Evolutionary conservation across 345 rosid species (phyloP).

Genomic region (Lepidium sativum): DNA sequence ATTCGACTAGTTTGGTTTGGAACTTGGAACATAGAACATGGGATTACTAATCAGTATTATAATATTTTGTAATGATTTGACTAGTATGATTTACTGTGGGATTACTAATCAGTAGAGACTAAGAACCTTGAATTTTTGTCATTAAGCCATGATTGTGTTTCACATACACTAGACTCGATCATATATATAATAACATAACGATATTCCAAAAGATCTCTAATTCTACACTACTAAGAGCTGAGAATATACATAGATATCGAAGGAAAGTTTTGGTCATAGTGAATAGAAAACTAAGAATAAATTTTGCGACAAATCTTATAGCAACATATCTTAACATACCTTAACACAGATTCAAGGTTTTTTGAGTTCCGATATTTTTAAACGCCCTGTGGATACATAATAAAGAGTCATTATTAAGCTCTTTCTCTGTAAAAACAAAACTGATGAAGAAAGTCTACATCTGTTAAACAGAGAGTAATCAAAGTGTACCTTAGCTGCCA

Average conservation of each 20-base stretch:
- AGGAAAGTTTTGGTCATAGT: neutral
- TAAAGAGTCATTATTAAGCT: neutral
- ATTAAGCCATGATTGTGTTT: too few species aligned
- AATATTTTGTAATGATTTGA: too few species aligned
- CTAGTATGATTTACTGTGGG: neutral
- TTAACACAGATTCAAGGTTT: neutral
- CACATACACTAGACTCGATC: too few species aligned
- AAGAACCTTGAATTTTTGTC: neutral
- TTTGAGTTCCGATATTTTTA: neutral
- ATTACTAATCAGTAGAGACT: neutral
- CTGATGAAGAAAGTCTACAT: neutral
- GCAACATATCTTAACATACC: neutral
- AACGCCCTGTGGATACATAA: conserved; percentile 1
- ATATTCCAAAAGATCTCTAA: neutral
- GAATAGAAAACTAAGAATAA: neutral
- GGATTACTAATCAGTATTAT: too few species aligned
- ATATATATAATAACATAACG: too few species aligned
- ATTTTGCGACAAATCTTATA: neutral
- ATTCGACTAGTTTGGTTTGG: neutral
- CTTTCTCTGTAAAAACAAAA: neutral
- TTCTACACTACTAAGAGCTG: conserved; percentile 3
- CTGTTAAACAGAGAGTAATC: neutral
- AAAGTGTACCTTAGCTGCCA: conserved; percentile 48
- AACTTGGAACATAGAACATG: neutral
- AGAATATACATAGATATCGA: conserved; percentile 14